Evolutionary conservation across 441 rosid genomes (phyloP), one percentile per base, ranked within the genome.

Genomic region (Adansonia rubrostipa): DNA sequence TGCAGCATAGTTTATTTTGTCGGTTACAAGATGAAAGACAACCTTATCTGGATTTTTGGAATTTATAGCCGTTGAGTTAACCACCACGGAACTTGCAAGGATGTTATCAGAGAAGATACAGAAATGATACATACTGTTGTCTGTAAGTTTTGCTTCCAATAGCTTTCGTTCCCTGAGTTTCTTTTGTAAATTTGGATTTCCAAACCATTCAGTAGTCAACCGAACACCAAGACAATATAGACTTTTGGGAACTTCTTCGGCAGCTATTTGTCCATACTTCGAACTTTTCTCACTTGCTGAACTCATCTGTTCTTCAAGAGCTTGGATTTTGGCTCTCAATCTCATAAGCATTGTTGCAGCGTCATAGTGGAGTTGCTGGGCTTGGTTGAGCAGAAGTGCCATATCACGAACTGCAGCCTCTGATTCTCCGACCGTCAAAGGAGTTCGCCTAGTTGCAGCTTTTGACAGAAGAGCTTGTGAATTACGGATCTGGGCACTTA

Each of bases 341-440:
- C 97, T 87, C 99, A 93, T 94, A 82, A 96, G 93, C 98, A 96
- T 96, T 22, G 99, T 96, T 70, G 99, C 89, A 54, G 98, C 92
- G 80, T 96, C 99, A 76, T 96, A 94, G 78, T 94, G 99, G 77
- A 93, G 86, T 83, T 90, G 97, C 80, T 92, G 98, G 11, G 98
- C 98, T 82, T 96, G 98, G 88, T 84, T 88, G 19, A 96, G 93
- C 84, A 96, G 73, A 84, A 94, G 84, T 53, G 99, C 98, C 99
- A 94, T 93, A 74, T 96, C 97, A 13, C 82, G 97, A 57, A 94
- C 82, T 24, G 92, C 92, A 71, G 92, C 78, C 66, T 91, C 98
- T 11, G 98, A 88, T 85, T 91, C 99, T 40, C 88, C 76, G 6
- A 87, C 81, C 2, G 97, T 91, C 74, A 96, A 84, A 33, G 99